phyloP scores from a whole-genome alignment of 768 basidiomycete species.

The Agaricus blazei region DNA sequence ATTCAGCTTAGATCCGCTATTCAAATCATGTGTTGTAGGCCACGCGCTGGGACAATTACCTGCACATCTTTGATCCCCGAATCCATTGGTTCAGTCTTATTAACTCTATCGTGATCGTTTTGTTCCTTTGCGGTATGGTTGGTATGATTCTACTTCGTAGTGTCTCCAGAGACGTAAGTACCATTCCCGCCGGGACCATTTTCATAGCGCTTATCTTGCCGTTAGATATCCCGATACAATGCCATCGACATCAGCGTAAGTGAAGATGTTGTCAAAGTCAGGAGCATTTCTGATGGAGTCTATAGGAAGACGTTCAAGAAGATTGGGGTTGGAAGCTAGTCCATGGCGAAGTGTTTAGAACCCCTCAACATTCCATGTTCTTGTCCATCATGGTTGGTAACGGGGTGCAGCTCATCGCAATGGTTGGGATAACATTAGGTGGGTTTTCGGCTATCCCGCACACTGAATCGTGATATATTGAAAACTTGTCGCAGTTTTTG shows the following conservation, averaged over 20 bases:
- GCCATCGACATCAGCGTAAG: slow-evolving; percentile 84
- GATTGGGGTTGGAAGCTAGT: slow-evolving; percentile 99
- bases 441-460: slow-evolving; percentile 7
- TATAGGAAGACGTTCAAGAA: slow-evolving; percentile 91
- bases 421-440: slow-evolving; percentile 88
- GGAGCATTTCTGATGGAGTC: not conserved
- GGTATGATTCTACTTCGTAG: slow-evolving; percentile 84
- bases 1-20: not conserved
- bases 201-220: slow-evolving; percentile 13
- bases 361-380: slow-evolving; percentile 70
- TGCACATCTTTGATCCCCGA: slow-evolving; percentile 88
- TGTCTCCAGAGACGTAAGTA: slow-evolving; percentile 79
- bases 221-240: slow-evolving; percentile 89
- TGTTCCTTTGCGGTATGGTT: slow-evolving; percentile 92
- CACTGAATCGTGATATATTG: not conserved
- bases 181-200: not conserved
- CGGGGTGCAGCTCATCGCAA: slow-evolving; percentile 78
- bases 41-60: slow-evolving; percentile 94
- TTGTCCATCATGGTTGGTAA: slow-evolving; percentile 89
- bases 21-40: slow-evolving; percentile 45
- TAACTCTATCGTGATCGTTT: slow-evolving; percentile 87
- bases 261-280: not conserved
- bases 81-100: slow-evolving; percentile 97
- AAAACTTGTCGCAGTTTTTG: slow-evolving; percentile 60
- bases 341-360: slow-evolving; percentile 93